A percentile compares a stretch with the other conserved stretches of the same genome.
These are phyloP conservation scores for Myxozyma vanderwaltii DNA, from an alignment of 805 yeast species.

Conservation along the genomic window DNA sequence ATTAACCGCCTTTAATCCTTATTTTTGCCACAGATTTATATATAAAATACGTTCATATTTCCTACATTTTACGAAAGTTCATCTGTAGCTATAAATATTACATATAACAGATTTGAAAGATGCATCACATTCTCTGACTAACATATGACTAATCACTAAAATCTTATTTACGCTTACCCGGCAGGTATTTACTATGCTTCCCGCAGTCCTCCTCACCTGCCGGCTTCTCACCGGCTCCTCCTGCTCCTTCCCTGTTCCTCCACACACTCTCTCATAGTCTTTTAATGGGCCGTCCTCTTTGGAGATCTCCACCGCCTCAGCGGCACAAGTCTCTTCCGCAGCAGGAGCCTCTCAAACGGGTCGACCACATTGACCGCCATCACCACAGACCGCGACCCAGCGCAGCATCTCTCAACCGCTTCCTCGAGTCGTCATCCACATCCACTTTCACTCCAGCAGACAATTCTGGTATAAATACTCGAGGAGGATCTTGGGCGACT, in stretches of 20 bases:
- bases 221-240: neutral
- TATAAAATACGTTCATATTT: too few relatives aligned
- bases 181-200: neutral
- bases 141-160: neutral
- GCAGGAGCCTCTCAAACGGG: slow-evolving; percentile 5
- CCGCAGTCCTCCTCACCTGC: neutral
- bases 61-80: too few relatives aligned
- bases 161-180: neutral
- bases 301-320: slow-evolving; percentile 12
- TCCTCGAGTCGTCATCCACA: neutral
- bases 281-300: slow-evolving; percentile 16
- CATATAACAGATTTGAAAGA: too few relatives aligned
- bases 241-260: neutral
- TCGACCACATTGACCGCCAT: neutral
- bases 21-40: too few relatives aligned
- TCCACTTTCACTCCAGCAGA: neutral
- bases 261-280: neutral
- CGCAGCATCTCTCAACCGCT: neutral
- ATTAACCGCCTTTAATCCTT: neutral
- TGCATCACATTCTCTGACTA: too few relatives aligned
- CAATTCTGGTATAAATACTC: neutral
- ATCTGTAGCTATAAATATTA: too few relatives aligned
- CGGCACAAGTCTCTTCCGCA: neutral
- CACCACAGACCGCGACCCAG: neutral
- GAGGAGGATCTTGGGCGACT: neutral